Evolutionary conservation across 2,329 filamentous ascomycete genomes (phyloP).

Genomic region (Trichoderma breve): DNA sequence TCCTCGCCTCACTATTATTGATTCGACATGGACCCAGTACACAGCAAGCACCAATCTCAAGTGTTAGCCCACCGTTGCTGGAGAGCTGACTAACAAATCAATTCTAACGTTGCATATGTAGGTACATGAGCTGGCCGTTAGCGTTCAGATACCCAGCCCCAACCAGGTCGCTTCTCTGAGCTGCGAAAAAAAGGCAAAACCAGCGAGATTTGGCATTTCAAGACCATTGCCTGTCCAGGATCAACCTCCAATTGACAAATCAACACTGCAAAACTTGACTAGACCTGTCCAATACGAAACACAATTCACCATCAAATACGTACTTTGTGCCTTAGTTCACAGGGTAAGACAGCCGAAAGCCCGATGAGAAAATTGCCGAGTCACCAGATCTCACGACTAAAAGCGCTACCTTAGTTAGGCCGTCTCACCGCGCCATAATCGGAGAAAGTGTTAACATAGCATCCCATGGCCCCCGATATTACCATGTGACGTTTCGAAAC

Average conservation of each 20-base stretch:
- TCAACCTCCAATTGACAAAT: neutral
- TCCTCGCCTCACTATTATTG: neutral
- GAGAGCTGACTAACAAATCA: neutral
- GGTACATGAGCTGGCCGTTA: neutral
- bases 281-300: neutral
- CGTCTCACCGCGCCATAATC: neutral
- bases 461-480: neutral
- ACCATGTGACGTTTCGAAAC: constrained; percentile 11
- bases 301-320: neutral
- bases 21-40: neutral
- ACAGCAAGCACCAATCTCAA: neutral
- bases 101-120: neutral
- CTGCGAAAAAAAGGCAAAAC: neutral
- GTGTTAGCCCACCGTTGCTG: neutral
- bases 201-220: neutral
- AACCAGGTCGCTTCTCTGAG: neutral
- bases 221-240: neutral
- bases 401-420: neutral
- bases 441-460: neutral
- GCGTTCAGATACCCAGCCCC: neutral
- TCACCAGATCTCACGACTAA: constrained; percentile 2
- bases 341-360: neutral
- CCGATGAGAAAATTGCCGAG: constrained; percentile 9
- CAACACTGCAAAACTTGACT: neutral
- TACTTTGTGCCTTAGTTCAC: neutral